Percentiles rank a stretch among this genome's conserved stretches.
phyloP scores from a whole-genome alignment of 73 alveolate genomes.

The Paramecium tetraurelia region DNA sequence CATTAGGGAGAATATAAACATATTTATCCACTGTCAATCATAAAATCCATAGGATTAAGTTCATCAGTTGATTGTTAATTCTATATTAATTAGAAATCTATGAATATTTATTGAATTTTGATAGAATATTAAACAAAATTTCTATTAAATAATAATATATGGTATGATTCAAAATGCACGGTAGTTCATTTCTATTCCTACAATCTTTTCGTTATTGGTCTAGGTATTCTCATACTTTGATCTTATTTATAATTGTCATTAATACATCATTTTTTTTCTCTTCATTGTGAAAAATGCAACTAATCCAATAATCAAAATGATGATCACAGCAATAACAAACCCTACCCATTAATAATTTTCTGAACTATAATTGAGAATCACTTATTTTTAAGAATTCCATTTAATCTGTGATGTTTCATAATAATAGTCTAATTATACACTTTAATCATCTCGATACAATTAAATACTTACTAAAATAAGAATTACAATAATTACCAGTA shows the following conservation, averaged over 20 bases:
- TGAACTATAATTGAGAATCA: background rate
- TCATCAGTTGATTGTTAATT: constrained; percentile 31
- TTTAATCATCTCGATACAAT: background rate
- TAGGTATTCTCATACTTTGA: background rate
- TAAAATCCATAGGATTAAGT: background rate
- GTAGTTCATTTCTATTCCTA: background rate
- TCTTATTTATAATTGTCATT: background rate
- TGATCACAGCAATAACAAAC: background rate
- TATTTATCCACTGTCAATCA: background rate
- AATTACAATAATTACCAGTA: background rate
- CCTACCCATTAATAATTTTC: background rate
- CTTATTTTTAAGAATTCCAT: background rate
- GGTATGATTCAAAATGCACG: too few relatives aligned
- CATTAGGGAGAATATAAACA: constrained; percentile 11
- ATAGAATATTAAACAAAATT: too few relatives aligned
- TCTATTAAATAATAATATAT: too few relatives aligned
- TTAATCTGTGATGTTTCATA: background rate
- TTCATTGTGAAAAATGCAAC: background rate
- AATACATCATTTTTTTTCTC: background rate
- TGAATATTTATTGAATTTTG: background rate
- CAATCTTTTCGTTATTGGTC: background rate
- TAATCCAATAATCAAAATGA: background rate
- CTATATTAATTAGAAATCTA: background rate
- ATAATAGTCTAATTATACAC: background rate
- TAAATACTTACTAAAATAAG: background rate